Base-by-base conservation (phyloP, 176 grass and related monocot genomes). In the Oryza officinalis region DNA sequence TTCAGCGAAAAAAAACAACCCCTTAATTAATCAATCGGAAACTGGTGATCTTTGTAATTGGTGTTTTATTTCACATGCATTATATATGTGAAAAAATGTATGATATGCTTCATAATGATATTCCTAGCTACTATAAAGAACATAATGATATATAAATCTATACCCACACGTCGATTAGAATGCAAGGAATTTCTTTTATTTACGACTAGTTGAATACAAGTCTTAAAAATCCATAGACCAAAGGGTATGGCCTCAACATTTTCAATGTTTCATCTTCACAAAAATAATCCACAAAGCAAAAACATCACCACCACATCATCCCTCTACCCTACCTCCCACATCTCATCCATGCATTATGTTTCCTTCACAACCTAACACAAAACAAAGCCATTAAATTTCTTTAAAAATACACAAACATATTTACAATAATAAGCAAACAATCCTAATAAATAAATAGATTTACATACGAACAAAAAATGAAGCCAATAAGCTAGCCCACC, bases 401-500 rank as follows among this genome's bases (percentile, higher is more conserved):
- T 18, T 20, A 12, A 4, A 61, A 83, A 83, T 46, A 60, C 22
- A 47, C 13, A 37, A 86, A 72, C 10, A 15, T 59, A 44, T 52
- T 50, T 22, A 47, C 27, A 27, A 26, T 9, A 28, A 17, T 27
- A 26, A 10, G 32, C 17, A 63, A 50, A 20, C 49, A 17, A 54
- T 54, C 18, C 5, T 15, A 6, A 54, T 54, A 54, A 54, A 45
- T 26, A 73, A 52, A 65, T 10, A 10, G 2, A 3, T 47, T 49
- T 35, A 80, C 10, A 84, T 76, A 65, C 73, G 32, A 75, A 86
- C 46, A 83, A 68, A 30, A 28, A 49, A 70, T 17, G 37, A 78
- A 40, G 74, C 68, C 80, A 86, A 90, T 60, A 90, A 74, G 33
- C 63, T 18, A 83, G 82, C 60, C 74, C 74, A 87, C 84, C 84